Evolutionary conservation across 2,329 filamentous ascomycete species (phyloP).

Genomic region (Ustilaginoidea virens): DNA sequence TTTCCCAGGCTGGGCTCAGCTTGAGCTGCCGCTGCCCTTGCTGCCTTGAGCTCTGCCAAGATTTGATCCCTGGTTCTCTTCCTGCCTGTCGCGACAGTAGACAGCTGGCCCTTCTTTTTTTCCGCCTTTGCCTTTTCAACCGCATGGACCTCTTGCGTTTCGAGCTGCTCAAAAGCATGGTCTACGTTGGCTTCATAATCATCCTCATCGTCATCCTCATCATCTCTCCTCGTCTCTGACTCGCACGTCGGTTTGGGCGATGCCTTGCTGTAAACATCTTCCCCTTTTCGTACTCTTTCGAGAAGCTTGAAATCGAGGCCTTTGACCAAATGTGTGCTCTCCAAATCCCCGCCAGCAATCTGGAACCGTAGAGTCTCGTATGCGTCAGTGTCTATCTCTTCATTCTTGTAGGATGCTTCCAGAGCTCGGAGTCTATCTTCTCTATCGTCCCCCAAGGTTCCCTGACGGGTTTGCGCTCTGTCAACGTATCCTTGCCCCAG

Average conservation of each 20-base stretch:
- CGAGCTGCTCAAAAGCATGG: constrained; percentile 47
- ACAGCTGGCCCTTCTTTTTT: constrained; percentile 47
- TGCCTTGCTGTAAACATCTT: constrained; percentile 41
- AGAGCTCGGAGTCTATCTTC: constrained; percentile 59
- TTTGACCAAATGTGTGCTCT: constrained; percentile 77
- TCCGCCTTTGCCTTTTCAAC: constrained; percentile 32
- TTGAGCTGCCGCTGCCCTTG: constrained; percentile 42
- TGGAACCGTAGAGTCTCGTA: constrained; percentile 63
- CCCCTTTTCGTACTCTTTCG: constrained; percentile 51
- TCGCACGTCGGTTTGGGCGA: constrained; percentile 10
- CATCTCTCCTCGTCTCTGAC: constrained; percentile 12
- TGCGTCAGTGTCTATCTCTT: constrained; percentile 65
- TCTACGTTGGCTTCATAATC: no score
- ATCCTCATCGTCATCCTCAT: constrained; percentile 18
- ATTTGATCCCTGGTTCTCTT: constrained; percentile 53
- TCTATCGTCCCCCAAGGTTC: constrained; percentile 35
- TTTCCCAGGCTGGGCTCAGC: constrained; percentile 36
- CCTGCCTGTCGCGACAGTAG: constrained; percentile 37
- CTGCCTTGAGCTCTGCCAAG: constrained; percentile 49
- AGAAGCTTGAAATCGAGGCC: constrained; percentile 77
- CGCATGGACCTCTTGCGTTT: constrained; percentile 37
- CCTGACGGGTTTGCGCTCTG: constrained; percentile 51
- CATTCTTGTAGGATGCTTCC: constrained; percentile 67
- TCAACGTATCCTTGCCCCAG: constrained; percentile 73
- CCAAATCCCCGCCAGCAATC: constrained; percentile 68